Percentiles rank a stretch among this genome's conserved stretches.
Evolutionary conservation across 441 rosid genomes (phyloP).

Genomic region (Corymbia citriodora): DNA sequence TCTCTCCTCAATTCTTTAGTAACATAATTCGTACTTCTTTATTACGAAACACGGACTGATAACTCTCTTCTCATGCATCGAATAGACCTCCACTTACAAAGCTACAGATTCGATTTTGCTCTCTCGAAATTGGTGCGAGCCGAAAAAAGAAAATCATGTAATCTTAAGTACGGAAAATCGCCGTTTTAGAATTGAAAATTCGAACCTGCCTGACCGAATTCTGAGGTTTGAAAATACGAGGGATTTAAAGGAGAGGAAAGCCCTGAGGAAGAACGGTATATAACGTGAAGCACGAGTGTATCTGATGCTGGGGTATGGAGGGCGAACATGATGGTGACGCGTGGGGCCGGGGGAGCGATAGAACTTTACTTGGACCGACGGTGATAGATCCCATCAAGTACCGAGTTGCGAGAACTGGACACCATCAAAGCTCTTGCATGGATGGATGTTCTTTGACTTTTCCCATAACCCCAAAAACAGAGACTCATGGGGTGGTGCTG

Average conservation of each 20-base stretch:
- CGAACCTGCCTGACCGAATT: background rate
- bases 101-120: rapidly evolving
- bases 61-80: background rate
- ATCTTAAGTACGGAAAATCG: background rate
- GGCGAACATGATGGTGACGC: slow-evolving; percentile 37
- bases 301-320: slow-evolving; percentile 33
- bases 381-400: slow-evolving; percentile 13
- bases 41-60: background rate
- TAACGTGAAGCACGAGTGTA: slow-evolving; percentile 40
- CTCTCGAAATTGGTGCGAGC: background rate
- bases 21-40: background rate
- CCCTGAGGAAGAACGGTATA: background rate
- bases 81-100: background rate
- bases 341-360: slow-evolving; percentile 21
- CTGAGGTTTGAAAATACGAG: background rate
- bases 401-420: slow-evolving; percentile 5
- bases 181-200: background rate
- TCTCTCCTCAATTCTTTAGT: background rate
- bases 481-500: slow-evolving; percentile 16
- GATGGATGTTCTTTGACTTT: slow-evolving; percentile 35
- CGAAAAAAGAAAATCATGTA: background rate
- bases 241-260: background rate
- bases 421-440: slow-evolving; percentile 9
- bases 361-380: slow-evolving; percentile 10
- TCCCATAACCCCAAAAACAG: background rate